Conservation (phyloP, 768 basidiomycete species). For the Lactarius akahatsu region DNA sequence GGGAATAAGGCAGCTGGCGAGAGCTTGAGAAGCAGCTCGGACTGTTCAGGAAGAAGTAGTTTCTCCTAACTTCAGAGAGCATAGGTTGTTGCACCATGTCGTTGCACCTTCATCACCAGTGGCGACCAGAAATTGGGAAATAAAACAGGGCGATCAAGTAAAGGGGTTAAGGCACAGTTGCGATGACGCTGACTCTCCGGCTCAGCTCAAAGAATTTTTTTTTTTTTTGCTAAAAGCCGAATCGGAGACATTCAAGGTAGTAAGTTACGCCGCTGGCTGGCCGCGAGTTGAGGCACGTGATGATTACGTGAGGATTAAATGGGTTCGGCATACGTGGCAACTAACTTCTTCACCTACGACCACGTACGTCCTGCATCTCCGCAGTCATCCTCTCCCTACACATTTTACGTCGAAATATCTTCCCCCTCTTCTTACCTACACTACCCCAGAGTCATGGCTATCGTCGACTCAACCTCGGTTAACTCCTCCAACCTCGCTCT, state of each 20-base stretch:
- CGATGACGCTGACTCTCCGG: neutral
- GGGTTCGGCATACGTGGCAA: slow-evolving; percentile 14
- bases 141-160: neutral
- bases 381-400: slow-evolving; percentile 17
- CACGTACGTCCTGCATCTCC: slow-evolving; percentile 31
- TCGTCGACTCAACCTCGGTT: slow-evolving; percentile 6
- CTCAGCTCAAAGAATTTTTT: neutral
- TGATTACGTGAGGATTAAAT: neutral
- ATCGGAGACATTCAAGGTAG: too few species aligned
- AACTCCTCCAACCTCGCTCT: slow-evolving; percentile 1
- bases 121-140: neutral
- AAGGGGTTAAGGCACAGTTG: neutral
- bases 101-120: neutral
- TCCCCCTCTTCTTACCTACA: slow-evolving; percentile 9
- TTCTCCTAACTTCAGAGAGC: neutral
- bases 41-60: neutral
- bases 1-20: neutral
- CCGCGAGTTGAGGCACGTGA: neutral
- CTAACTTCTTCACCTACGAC: slow-evolving; percentile 29
- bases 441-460: slow-evolving; percentile 11
- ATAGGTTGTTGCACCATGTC: too few species aligned
- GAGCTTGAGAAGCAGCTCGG: neutral
- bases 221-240: too few species aligned
- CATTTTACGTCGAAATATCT: slow-evolving; percentile 5
- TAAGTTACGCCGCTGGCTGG: too few species aligned